Conservation (phyloP, 2,329 filamentous ascomycete species). For the Fusarium guadeloupense region DNA sequence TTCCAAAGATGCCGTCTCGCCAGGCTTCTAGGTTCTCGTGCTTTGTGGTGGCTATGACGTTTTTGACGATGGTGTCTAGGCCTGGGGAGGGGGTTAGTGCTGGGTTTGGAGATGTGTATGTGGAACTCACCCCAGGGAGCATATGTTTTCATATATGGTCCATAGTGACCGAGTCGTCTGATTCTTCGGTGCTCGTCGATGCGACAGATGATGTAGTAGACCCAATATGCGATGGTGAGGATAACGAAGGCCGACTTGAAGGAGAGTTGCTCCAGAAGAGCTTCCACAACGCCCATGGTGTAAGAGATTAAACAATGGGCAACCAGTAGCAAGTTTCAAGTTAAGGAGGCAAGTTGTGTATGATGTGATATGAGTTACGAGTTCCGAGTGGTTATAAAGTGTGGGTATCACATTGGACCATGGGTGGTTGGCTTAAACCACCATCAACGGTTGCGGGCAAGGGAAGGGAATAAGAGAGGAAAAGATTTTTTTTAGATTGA, state of each 20-base stretch:
- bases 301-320: neutral
- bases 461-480: neutral
- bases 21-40: constrained; percentile 72
- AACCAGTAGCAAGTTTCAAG: neutral
- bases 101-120: neutral
- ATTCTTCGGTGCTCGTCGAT: constrained; percentile 57
- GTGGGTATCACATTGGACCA: neutral
- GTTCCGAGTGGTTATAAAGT: neutral
- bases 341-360: neutral
- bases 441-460: neutral
- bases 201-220: constrained; percentile 51
- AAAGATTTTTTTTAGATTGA: neutral
- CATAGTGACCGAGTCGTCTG: constrained; percentile 56
- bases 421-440: neutral
- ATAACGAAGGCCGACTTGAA: constrained; percentile 51
- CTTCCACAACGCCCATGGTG: constrained; percentile 62
- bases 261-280: constrained; percentile 56
- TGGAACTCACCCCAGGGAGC: constrained; percentile 57
- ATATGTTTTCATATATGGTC: constrained; percentile 48
- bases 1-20: constrained; percentile 58
- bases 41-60: constrained; percentile 60
- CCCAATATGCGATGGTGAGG: constrained; percentile 48
- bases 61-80: constrained; percentile 69
- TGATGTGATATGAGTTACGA: neutral
- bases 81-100: constrained; percentile 51